Evolutionary conservation across 441 rosid genomes (phyloP), one percentile per base, ranked within the genome.

Genomic region (Bocquillonia castaneifolia): DNA sequence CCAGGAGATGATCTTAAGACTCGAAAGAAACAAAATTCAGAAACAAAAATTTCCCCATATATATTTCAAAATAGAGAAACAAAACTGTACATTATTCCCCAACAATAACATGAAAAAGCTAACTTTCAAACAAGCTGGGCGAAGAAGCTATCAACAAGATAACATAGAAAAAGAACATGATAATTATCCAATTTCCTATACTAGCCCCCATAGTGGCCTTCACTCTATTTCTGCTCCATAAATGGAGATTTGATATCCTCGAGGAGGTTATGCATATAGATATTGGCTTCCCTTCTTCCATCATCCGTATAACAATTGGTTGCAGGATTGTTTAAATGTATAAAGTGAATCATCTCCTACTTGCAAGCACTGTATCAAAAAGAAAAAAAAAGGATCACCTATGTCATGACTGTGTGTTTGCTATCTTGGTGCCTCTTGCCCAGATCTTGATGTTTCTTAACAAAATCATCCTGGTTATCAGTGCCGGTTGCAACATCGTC

Each of bases 71-170:
- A 71, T 29, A 8, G 44, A 52, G 53, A 61, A 59, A 57, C 66
- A 70, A 68, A 73, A 75, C 89, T 82, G 81, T 83, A 82, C 86
- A 85, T 70, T 76, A 77, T 80, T 80, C 74, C 14, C 59, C 56
- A 22, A 55, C 31, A 51, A 64, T 56, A 59, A 23, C 65, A 56
- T 10, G 51, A 22, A 58, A 14, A 73, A 39, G 63, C 7, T 18
- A 68, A 67, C 44, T 25, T 26, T 44, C 48, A 31, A 53, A 63
- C 58, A 64, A 17, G 39, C 26, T 9, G 28, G 59, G 10, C 13
- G 58, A 68, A 74, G 14, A 68, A 74, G 14, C 72, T 71, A 74
- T 56, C 72, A 71, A 71, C 75, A 61, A 72, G 23, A 34, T 26
- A 29, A 47, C 2, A 69, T 14, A 37, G 17, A 40, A 20, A 17